Evolutionary conservation across 2,329 filamentous ascomycete genomes (phyloP).

Genomic region (Penicillium sp.): DNA sequence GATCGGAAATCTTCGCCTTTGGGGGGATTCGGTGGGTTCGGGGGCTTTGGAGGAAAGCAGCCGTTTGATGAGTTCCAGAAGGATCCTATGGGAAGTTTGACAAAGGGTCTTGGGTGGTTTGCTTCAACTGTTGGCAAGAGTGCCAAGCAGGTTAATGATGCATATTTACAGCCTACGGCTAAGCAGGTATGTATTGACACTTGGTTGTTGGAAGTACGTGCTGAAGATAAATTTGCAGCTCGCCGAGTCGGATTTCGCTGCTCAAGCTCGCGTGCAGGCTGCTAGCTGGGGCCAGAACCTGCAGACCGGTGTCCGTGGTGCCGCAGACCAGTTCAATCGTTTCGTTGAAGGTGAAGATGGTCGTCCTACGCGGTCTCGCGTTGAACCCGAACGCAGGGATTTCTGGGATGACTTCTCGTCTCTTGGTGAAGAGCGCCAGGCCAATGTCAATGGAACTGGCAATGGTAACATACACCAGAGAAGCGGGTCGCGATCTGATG

Average conservation of each 20-base stretch:
- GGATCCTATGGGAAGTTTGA: constrained; percentile 83
- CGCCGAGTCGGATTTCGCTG: constrained; percentile 74
- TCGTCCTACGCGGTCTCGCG: constrained; percentile 44
- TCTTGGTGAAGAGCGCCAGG: constrained; percentile 38
- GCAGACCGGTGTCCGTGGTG: constrained; percentile 65
- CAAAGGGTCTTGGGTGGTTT: constrained; percentile 94
- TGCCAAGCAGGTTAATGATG: constrained; percentile 85
- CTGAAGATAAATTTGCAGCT: constrained; percentile 51
- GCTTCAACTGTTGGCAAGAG: constrained; percentile 82
- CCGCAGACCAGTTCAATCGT: constrained; percentile 75
- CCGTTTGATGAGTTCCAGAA: constrained; percentile 85
- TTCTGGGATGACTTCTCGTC: constrained; percentile 92
- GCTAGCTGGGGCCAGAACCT: constrained; percentile 59
- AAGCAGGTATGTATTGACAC: constrained; percentile 61
- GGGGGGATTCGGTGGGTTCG: constrained; percentile 21
- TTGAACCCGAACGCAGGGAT: constrained; percentile 68
- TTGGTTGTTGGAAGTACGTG: background rate
- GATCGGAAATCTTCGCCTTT: constrained; percentile 21
- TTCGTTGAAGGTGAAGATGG: constrained; percentile 76
- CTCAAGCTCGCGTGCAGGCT: constrained; percentile 62
- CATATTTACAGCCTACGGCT: constrained; percentile 89
- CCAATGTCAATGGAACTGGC: background rate
- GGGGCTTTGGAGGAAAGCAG: constrained; percentile 51
- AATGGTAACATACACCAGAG: constrained; percentile 16
- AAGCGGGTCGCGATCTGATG: constrained; percentile 43